Evolutionary conservation across 2,329 filamentous ascomycete species (phyloP).

Genomic region (Talaromyces rugulosus): DNA sequence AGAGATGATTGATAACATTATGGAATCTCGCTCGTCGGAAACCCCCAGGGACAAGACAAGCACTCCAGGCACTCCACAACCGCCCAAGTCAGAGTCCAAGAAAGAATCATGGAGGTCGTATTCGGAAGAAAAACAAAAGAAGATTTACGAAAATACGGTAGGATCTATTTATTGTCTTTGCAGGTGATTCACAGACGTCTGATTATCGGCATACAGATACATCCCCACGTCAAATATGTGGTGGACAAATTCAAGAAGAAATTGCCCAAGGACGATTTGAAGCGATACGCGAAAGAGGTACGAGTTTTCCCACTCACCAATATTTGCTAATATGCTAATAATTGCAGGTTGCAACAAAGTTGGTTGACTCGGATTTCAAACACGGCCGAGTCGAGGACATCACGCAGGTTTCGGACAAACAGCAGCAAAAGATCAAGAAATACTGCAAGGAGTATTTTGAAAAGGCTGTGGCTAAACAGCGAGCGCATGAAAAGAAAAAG

Average conservation of each 20-base stretch:
- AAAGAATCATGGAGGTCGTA: conserved; percentile 50
- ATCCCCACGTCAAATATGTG: conserved; percentile 75
- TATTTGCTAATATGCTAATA: background rate
- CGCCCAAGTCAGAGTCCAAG: conserved; percentile 52
- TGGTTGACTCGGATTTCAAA: conserved; percentile 89
- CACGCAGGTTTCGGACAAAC: conserved; percentile 69
- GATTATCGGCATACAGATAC: conserved; percentile 57
- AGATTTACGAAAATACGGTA: conserved; percentile 90
- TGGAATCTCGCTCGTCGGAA: conserved; percentile 39
- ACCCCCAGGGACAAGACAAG: conserved; percentile 51
- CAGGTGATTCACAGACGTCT: background rate
- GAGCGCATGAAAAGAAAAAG: conserved; percentile 63
- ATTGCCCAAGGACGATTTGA: conserved; percentile 73
- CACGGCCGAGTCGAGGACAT: conserved; percentile 81
- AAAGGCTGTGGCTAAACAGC: conserved; percentile 74
- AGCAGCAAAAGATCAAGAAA: conserved; percentile 75
- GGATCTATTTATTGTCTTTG: conserved; percentile 26
- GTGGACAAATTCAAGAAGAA: conserved; percentile 83
- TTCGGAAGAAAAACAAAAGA: conserved; percentile 79
- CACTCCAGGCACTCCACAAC: conserved; percentile 63
- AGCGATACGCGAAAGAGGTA: conserved; percentile 62
- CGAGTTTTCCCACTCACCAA: conserved; percentile 14
- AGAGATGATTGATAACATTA: conserved; percentile 80
- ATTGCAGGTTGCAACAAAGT: conserved; percentile 68
- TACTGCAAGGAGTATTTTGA: conserved; percentile 84